Evolutionary conservation across 768 basidiomycete genomes (phyloP), one percentile per base, ranked within the genome.

Genomic region (Lentinus brumalis): DNA sequence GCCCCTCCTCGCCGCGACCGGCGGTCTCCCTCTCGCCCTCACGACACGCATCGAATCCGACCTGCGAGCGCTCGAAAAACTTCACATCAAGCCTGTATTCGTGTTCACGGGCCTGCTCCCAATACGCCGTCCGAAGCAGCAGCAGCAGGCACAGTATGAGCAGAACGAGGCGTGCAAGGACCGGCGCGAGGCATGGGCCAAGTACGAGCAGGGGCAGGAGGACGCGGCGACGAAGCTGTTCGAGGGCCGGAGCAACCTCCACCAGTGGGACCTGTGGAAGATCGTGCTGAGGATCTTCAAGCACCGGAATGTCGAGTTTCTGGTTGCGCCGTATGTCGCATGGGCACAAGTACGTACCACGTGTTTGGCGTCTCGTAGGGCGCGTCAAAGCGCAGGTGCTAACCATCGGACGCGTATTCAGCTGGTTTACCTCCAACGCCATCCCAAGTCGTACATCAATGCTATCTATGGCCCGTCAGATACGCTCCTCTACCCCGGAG

Each of bases 51-150:
- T 99, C 73, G 96, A 98, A 77, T 81, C 86, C 41, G 96, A 99
- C 80, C 81, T 98, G 49, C 90, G 96, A 50, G 79, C 84, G 14
- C 88, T 98, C 71, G 95, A 97, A 81, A 89, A 88, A 76, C 80
- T 92, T 38, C 88, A 84, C 66, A 98, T 99, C 81, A 97, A 96
- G 73, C 97, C 97, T 21, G 94, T 99, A n/a, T 96, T 99, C 69
- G 93, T 99, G 53, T 98, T 98, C 75, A 87, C 92, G 15, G 97
- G 97, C 4, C 80, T 99, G 35, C 78, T 86, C 1, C 91, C 92
- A 1, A 86, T 86, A 67, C 88, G 87, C 63, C 85, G 89, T 57
- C 83, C 81, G 78, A 91, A 90, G 74, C 82, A 81, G 11, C 81
- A 82, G 47, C 80, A 84, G 31, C 70, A 86, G 66, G 79, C 85